Conservation (phyloP, 805 yeast species). For the Schwanniomyces pseudopolymorphus region DNA sequence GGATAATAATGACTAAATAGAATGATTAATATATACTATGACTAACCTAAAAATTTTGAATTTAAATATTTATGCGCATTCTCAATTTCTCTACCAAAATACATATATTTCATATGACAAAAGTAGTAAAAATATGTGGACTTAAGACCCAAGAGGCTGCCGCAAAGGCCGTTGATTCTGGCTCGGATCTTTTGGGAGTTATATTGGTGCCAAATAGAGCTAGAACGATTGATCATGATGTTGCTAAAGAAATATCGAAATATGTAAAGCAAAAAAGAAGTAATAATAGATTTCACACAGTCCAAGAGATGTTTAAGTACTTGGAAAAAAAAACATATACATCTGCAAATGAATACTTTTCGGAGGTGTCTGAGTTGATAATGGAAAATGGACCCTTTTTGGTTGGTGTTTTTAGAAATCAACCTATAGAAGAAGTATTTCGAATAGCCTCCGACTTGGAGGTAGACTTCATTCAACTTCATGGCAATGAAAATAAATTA, state of each 20-base stretch:
- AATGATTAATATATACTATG: neutral
- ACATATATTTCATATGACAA: slow-evolving; percentile 10
- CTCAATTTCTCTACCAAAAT: too few relatives aligned
- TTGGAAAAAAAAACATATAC: slow-evolving; percentile 12
- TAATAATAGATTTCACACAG: slow-evolving; percentile 16
- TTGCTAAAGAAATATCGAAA: slow-evolving; percentile 26
- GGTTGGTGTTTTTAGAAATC: slow-evolving; percentile 92
- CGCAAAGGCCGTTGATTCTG: slow-evolving; percentile 58
- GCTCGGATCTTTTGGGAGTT: slow-evolving; percentile 79
- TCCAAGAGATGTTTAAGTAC: slow-evolving; percentile 13
- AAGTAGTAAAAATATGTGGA: slow-evolving; percentile 85
- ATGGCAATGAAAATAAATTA: slow-evolving; percentile 63
- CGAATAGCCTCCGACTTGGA: slow-evolving; percentile 40
- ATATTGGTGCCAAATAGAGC: slow-evolving; percentile 82
- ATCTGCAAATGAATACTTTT: slow-evolving; percentile 28
- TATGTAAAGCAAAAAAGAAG: slow-evolving; percentile 25
- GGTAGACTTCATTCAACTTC: slow-evolving; percentile 83
- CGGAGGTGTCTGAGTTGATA: slow-evolving; percentile 16
- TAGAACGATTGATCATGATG: slow-evolving; percentile 55
- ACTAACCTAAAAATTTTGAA: neutral
- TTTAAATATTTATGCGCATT: neutral
- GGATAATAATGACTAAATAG: slow-evolving; percentile 19
- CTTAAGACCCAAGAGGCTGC: slow-evolving; percentile 70
- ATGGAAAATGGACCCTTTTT: slow-evolving; percentile 58
- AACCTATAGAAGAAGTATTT: slow-evolving; percentile 61